Base-by-base conservation (phyloP, 164 flowering plant species). In the Amborella trichopoda region DNA sequence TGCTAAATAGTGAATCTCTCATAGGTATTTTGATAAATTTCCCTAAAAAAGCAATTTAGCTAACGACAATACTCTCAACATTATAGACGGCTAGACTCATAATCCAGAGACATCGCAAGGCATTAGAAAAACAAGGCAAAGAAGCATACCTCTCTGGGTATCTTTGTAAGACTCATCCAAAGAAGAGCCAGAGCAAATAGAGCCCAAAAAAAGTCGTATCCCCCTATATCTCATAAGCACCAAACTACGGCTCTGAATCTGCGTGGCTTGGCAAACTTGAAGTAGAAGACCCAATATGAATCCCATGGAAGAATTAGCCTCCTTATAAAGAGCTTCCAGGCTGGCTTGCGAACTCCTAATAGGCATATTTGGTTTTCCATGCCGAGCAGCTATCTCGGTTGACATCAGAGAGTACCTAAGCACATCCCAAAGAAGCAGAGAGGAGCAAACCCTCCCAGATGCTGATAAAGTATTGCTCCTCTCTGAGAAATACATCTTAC, bases 371-470 rank as follows among this genome's bases (percentile, higher is more conserved):
- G 65, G 56, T 65, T 59, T 70, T 33, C 66, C 62, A 64, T 71
- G 56, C 21, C 95, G 95, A 44, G 83, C 75, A 48, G 90, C 80
- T 54, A 84, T 73, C 69, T 91, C 99, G 49, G 80, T 69, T 39
- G 99, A 80, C 43, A 82, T 62, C 23, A 91, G 74, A 27, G 96
- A 74, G 58, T 84, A 84, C 62, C 72, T 88, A 12, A 91, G 77
- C 22, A 80, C 77, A 55, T 88, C 96, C 96, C 96, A 91, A 61
- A 91, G 58, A 52, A 87, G 56, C 56, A 81, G 43, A 34, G 81
- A 67, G 33, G 60, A 76, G 62, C 76, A 71, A 11, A 73, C 59
- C 56, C 80, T 66, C 0, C 68, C 62, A 49, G 77, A 62, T 46
- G 56, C 66, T 19, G 50, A 48, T 33, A 70, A 53, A 38, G 49